Percentiles rank a stretch among this genome's conserved stretches.
phyloP scores from a whole-genome alignment of 306 rosid genomes.

The Vigna unguiculata region DNA sequence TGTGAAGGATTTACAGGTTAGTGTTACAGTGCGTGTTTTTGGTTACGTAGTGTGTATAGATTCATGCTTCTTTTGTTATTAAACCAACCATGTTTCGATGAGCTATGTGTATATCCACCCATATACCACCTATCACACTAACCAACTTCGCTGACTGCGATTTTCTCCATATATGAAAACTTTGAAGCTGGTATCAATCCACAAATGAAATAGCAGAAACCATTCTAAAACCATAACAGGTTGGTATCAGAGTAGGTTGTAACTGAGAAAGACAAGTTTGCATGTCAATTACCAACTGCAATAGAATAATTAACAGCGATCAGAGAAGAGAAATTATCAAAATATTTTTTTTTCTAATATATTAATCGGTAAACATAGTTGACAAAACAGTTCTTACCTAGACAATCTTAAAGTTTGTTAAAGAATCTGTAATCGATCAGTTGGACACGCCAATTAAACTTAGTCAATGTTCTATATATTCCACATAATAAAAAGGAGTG shows the following conservation, averaged over 20 bases:
- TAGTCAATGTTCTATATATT: background rate
- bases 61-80: background rate
- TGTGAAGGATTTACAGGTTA: too few species aligned
- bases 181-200: too few species aligned
- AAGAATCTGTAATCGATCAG: too few species aligned
- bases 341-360: background rate
- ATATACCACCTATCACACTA: background rate
- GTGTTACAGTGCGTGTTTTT: background rate
- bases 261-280: background rate
- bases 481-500: background rate
- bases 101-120: background rate
- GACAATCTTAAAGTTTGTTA: background rate
- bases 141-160: background rate
- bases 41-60: background rate
- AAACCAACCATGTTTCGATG: background rate
- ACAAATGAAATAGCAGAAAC: background rate
- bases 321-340: background rate
- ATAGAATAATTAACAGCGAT: background rate
- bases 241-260: background rate
- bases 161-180: background rate
- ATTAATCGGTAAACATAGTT: background rate
- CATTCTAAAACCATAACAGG: background rate
- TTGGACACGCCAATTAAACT: background rate
- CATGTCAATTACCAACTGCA: background rate
- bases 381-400: background rate